A percentile compares a stretch with the other conserved stretches of the same genome.
Conservation (phyloP, 208 protist species). For the Leishmania aethiopica region DNA sequence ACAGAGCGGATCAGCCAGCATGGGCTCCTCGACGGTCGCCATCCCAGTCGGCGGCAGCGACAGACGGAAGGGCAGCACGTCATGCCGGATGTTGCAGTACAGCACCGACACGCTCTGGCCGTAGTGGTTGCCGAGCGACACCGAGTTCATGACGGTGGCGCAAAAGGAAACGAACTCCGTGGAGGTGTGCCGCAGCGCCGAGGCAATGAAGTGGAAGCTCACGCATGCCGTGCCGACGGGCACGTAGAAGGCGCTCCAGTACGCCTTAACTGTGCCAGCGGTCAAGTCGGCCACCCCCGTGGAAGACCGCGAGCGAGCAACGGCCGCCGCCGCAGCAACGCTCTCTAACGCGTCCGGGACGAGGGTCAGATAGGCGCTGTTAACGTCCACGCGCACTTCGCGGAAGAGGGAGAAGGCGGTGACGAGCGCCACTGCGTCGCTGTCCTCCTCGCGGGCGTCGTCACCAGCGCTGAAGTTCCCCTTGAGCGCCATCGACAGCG, state of each 20-base stretch:
- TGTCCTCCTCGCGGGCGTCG: constrained; percentile 45
- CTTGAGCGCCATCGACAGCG: constrained; percentile 33
- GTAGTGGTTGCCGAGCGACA: constrained; percentile 85
- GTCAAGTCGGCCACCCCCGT: not conserved
- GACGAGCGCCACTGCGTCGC: constrained; percentile 22
- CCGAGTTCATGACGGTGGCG: constrained; percentile 66
- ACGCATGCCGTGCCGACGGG: constrained; percentile 65
- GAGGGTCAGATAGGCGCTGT: constrained; percentile 39
- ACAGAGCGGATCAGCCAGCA: constrained; percentile 70
- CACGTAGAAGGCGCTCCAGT: constrained; percentile 67
- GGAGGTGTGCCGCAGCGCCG: constrained; percentile 58
- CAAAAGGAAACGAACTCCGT: constrained; percentile 74
- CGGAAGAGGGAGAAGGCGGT: constrained; percentile 41
- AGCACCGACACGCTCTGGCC: constrained; percentile 72
- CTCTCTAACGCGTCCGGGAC: constrained; percentile 34
- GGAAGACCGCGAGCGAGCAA: not conserved
- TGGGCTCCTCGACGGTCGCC: constrained; percentile 70
- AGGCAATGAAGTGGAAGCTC: constrained; percentile 74
- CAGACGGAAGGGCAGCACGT: constrained; percentile 70
- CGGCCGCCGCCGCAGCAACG: not conserved
- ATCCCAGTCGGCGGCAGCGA: constrained; percentile 42
- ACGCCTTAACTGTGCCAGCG: constrained; percentile 30
- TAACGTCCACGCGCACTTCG: constrained; percentile 39
- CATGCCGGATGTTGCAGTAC: constrained; percentile 82
- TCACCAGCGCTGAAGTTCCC: constrained; percentile 52